Evolutionary conservation across 1,139 yeast species (phyloP).

Genomic region (Magnusiomyces magnusii): DNA sequence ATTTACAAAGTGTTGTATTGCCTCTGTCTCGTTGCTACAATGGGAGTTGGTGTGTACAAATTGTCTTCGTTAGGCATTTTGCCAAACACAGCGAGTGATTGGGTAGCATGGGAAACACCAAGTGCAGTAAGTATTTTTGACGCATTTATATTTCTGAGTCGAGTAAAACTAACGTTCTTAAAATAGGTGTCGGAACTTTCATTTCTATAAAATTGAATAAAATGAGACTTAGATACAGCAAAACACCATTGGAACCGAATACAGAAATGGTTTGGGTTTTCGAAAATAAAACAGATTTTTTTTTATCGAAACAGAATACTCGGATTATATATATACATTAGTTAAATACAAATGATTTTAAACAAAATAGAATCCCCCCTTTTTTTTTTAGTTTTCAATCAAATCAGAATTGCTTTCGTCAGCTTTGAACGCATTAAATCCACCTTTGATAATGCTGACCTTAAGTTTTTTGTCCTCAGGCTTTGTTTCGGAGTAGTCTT

Average conservation of each 20-base stretch:
- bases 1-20: slow-evolving; percentile 45
- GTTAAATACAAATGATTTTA: neutral
- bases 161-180: neutral
- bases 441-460: slow-evolving; percentile 21
- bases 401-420: slow-evolving; percentile 21
- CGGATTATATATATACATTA: neutral
- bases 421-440: slow-evolving; percentile 23
- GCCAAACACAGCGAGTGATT: slow-evolving; percentile 81
- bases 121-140: slow-evolving; percentile 28
- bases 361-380: too few relatives aligned
- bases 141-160: neutral
- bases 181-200: slow-evolving; percentile 1
- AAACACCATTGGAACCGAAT: neutral
- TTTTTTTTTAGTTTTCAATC: slow-evolving; percentile 23
- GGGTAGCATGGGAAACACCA: slow-evolving; percentile 80
- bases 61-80: slow-evolving; percentile 82
- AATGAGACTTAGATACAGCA: neutral
- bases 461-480: slow-evolving; percentile 8
- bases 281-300: too few relatives aligned
- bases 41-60: slow-evolving; percentile 79
- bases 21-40: slow-evolving; percentile 53
- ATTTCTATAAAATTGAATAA: neutral
- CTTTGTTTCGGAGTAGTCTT: slow-evolving; percentile 18
- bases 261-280: neutral
- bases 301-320: neutral